Base-by-base conservation (phyloP, 495 filamentous ascomycete genomes). In the Lentithecium fluviatile region DNA sequence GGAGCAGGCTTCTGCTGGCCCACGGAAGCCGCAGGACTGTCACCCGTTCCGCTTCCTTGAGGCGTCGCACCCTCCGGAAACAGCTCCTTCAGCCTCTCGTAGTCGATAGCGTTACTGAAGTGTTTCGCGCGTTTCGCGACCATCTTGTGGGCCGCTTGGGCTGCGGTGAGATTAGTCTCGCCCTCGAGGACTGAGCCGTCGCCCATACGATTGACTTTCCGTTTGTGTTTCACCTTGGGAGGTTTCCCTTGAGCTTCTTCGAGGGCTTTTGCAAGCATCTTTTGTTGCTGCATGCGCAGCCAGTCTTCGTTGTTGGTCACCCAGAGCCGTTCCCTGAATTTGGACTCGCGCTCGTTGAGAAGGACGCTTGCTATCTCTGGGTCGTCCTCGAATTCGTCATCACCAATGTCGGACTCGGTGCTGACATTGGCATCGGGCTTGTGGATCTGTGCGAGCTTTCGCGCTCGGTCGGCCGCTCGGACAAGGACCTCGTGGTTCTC, bases 221-320 rank as follows among this genome's bases (percentile, higher is more conserved):
- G 72, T 15, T 76, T 74, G 34, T 21, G 43, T 32, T 51, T 55
- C 26, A 32, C 17, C 45, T 62, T 65, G 34, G 58, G 60, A 24
- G 25, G 17, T n/a, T 56, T 60, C 37, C 69, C 70, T 7, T 71
- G 71, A 17, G 77, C 75, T 68, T 84, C 79, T 7, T 72, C 76
- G 20, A 90, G 73, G 54, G 85, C 83, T 53, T 83, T 78, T 32
- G 86, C 81, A 36, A 90, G 82, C 3, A 81, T 77, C 72, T 91
- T 93, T 47, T 85, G 82, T 70, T 96, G 89, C 71, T 91, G 83
- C 21, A 83, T 80, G 5, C 92, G 87, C 37, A 98, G 78, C 75
- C 89, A 98, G 52, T 93, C 89, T 67, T 90, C 88, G 73, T 97
- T 97, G 64, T 89, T 84, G 59, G 91, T 88, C n/a, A 91, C 82